These are phyloP conservation scores for Torulaspora globosa DNA, from an alignment of 1,139 yeast species.

Conservation along the genomic window DNA sequence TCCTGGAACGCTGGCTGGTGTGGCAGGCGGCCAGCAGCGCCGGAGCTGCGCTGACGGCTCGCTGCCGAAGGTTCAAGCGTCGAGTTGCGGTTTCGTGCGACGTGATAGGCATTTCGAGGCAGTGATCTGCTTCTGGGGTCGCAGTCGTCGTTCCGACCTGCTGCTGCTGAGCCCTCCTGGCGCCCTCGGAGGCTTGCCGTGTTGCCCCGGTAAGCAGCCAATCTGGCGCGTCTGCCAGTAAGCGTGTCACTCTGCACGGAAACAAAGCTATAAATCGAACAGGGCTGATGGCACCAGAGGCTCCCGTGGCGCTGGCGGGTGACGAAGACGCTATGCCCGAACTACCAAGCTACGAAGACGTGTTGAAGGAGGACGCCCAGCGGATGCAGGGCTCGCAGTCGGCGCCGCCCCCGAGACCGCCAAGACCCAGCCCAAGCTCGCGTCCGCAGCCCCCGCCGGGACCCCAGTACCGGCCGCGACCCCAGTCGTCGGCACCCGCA, in stretches of 20 bases:
- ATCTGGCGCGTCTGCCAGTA: no score
- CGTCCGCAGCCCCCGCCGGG: conserved; percentile 14
- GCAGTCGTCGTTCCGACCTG: no score
- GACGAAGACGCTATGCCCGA: conserved; percentile 4
- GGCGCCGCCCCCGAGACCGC: conserved; percentile 11
- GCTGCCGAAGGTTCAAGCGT: no score
- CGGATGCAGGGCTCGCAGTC: conserved; percentile 8
- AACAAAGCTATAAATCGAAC: neutral
- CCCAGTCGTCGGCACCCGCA: conserved; percentile 14
- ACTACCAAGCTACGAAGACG: conserved; percentile 39
- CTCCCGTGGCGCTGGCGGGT: neutral
- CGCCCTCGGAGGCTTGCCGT: no score
- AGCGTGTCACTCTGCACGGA: neutral
- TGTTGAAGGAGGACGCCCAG: conserved; percentile 22
- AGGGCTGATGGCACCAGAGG: neutral
- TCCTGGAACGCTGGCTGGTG: no score
- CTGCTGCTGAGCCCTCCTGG: no score
- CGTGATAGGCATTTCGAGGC: no score
- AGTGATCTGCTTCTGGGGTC: no score
- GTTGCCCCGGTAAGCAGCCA: no score
- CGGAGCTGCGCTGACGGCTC: no score
- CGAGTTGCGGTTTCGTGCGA: no score
- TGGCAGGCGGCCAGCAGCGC: no score
- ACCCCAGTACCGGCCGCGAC: conserved; percentile 16
- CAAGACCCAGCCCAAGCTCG: conserved; percentile 14